A percentile compares a stretch with the other conserved stretches of the same genome.
Evolutionary conservation across 441 rosid genomes (phyloP).

Genomic region (Gossypium laxum): DNA sequence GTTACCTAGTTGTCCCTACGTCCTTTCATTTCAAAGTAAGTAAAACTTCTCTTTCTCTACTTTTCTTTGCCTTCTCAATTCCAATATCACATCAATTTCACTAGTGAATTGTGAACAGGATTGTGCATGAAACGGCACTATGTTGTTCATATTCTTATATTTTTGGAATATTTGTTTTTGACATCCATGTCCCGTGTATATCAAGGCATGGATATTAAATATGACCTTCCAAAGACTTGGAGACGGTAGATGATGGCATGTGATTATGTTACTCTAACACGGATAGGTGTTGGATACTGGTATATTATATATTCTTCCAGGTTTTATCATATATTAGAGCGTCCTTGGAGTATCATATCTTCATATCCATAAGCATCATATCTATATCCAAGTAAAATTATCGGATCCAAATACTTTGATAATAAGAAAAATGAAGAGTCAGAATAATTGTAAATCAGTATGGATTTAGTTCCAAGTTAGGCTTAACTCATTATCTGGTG

Average conservation of each 20-base stretch:
- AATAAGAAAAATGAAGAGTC: constrained; percentile 5
- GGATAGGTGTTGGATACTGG: background rate
- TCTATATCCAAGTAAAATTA: background rate
- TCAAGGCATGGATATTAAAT: background rate
- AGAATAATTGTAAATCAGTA: background rate
- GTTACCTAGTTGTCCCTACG: background rate
- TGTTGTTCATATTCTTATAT: background rate
- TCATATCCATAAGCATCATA: background rate
- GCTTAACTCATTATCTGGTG: constrained; percentile 34
- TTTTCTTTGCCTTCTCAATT: background rate
- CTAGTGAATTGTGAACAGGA: background rate
- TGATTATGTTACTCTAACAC: background rate
- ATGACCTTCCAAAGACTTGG: background rate
- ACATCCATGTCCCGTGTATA: background rate
- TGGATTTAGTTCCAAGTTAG: constrained; percentile 26
- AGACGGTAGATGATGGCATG: background rate
- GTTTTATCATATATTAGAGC: background rate
- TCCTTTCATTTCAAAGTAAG: background rate
- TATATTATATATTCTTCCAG: background rate
- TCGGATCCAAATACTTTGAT: background rate
- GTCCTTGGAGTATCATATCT: background rate
- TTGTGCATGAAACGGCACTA: constrained; percentile 7
- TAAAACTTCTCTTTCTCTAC: background rate
- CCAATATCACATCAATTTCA: constrained; percentile 12
- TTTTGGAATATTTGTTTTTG: background rate